A percentile compares a stretch with the other conserved stretches of the same genome.
These are phyloP conservation scores for Phytopythium ostracodes DNA, from an alignment of 352 stramenopile genomes.

Conservation along the genomic window DNA sequence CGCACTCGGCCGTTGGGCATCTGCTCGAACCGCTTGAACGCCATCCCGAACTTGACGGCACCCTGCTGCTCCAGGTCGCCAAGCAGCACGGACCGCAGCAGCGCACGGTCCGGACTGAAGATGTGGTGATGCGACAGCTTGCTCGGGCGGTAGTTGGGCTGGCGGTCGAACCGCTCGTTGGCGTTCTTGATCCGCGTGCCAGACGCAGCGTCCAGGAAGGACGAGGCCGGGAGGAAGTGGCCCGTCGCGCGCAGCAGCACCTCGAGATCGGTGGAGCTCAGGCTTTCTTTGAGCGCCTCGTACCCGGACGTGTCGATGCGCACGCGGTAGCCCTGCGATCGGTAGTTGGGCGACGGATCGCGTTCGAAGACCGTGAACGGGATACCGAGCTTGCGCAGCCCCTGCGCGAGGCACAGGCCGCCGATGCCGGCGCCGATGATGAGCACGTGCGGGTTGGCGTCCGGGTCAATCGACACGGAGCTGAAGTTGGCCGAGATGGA, in stretches of 20 bases:
- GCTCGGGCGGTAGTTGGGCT: slow-evolving; percentile 3
- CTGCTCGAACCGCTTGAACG: slow-evolving; percentile 43
- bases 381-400: slow-evolving; percentile 51
- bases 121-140: slow-evolving; percentile 29
- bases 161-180: slow-evolving; percentile 16
- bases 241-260: slow-evolving; percentile 50
- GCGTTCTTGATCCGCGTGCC: slow-evolving; percentile 5
- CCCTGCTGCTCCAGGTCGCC: slow-evolving; percentile 45
- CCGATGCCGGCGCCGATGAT: slow-evolving; percentile 56
- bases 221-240: slow-evolving; percentile 46
- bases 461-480: neutral
- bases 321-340: slow-evolving; percentile 54
- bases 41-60: slow-evolving; percentile 46
- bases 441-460: slow-evolving; percentile 30
- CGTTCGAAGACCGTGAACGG: slow-evolving; percentile 67
- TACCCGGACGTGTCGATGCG: slow-evolving; percentile 58
- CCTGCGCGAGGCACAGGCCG: slow-evolving; percentile 55
- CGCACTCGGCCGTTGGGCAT: slow-evolving; percentile 43
- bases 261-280: slow-evolving; percentile 46
- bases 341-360: slow-evolving; percentile 57
- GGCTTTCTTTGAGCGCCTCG: slow-evolving; percentile 46
- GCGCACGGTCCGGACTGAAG: slow-evolving; percentile 43
- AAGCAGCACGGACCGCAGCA: slow-evolving; percentile 40
- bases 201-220: slow-evolving; percentile 43
- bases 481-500: neutral